A percentile compares a stretch with the other conserved stretches of the same genome.
Evolutionary conservation across 2,329 filamentous ascomycete species (phyloP).

Genomic region (Dryadomyces quercus-mongolicae): DNA sequence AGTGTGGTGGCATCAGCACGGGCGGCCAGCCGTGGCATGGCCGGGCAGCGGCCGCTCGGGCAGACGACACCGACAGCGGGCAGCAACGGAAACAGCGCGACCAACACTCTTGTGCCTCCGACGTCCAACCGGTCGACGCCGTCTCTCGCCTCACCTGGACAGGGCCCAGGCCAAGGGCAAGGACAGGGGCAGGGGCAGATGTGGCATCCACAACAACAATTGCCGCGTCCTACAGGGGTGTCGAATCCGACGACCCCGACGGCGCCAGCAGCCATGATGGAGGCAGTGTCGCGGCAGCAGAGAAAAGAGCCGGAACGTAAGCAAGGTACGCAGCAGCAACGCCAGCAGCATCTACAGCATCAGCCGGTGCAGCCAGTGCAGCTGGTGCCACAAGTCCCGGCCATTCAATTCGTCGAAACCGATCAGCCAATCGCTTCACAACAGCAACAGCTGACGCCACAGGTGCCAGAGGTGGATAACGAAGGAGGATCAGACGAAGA

Average conservation of each 20-base stretch:
- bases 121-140: background rate
- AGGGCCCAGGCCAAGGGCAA: background rate
- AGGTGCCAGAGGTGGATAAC: conserved; percentile 1
- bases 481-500: background rate
- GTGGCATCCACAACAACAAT: background rate
- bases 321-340: conserved; percentile 1
- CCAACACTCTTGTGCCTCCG: background rate
- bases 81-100: background rate
- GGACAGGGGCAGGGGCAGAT: background rate
- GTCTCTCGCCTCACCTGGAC: background rate
- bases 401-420: background rate
- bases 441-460: conserved; percentile 9
- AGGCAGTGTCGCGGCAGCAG: conserved; percentile 1
- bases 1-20: conserved; percentile 42
- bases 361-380: background rate
- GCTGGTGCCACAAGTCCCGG: background rate
- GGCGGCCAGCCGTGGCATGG: conserved; percentile 30
- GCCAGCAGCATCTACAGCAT: background rate
- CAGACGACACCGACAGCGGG: conserved; percentile 12
- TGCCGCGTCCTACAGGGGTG: background rate
- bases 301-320: conserved; percentile 6
- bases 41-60: conserved; percentile 36
- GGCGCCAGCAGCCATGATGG: background rate
- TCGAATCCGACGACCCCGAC: background rate
- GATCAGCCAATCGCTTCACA: background rate